phyloP scores from a whole-genome alignment of 192 early-diverging fungal species.

The Spinellus fusiger region DNA sequence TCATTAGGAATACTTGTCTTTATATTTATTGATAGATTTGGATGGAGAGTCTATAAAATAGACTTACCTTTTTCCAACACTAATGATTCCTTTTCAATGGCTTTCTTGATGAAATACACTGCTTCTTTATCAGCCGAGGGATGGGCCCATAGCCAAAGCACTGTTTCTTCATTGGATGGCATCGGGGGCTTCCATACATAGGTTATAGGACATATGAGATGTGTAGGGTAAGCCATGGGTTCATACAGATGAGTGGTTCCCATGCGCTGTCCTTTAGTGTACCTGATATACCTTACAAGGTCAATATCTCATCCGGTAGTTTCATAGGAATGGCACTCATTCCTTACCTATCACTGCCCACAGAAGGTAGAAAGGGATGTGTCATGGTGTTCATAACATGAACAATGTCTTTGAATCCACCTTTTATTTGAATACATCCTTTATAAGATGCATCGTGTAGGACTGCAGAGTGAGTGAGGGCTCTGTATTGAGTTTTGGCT shows the following conservation, averaged over 20 bases:
- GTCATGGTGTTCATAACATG: conserved; percentile 45
- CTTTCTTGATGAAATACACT: conserved; percentile 22
- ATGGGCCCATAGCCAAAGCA: conserved; percentile 80
- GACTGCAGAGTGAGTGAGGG: conserved; percentile 67
- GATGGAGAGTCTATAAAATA: too few relatives aligned
- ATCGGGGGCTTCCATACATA: conserved; percentile 67
- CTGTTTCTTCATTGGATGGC: conserved; percentile 12
- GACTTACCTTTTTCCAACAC: background rate
- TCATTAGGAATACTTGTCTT: too few relatives aligned
- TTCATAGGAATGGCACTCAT: background rate
- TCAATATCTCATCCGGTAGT: background rate
- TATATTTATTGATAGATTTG: too few relatives aligned
- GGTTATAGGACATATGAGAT: conserved; percentile 62
- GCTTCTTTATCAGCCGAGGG: conserved; percentile 56
- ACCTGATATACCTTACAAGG: conserved; percentile 33
- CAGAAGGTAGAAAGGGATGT: conserved; percentile 51
- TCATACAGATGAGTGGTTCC: conserved; percentile 52
- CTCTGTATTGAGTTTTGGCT: conserved; percentile 66
- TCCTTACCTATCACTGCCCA: conserved; percentile 31
- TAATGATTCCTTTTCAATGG: conserved; percentile 6
- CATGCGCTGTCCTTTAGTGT: conserved; percentile 50
- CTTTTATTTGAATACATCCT: conserved; percentile 64
- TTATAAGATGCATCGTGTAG: conserved; percentile 85
- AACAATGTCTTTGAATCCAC: conserved; percentile 42
- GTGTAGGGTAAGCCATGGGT: conserved; percentile 47